Conservation (phyloP, 768 basidiomycete species). For the Galerina marginata region DNA sequence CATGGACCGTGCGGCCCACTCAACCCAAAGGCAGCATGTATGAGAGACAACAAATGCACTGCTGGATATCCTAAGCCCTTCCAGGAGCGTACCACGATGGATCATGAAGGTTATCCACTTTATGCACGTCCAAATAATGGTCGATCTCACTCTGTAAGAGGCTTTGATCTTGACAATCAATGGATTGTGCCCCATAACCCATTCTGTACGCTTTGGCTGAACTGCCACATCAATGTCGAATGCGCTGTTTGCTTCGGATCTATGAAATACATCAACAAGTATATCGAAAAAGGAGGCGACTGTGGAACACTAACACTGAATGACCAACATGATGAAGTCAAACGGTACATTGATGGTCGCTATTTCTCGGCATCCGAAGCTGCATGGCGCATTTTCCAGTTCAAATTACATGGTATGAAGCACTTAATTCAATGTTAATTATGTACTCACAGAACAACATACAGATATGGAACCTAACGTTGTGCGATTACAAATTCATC, state of each 20-base stretch:
- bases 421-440: too few relatives aligned
- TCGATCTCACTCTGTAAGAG: too few relatives aligned
- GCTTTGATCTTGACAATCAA: slow-evolving; percentile 35
- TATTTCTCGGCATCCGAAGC: slow-evolving; percentile 43
- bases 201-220: slow-evolving; percentile 31
- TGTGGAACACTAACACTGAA: slow-evolving; percentile 53
- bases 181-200: slow-evolving; percentile 47
- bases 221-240: slow-evolving; percentile 56
- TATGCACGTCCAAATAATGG: slow-evolving; percentile 36
- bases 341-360: slow-evolving; percentile 29
- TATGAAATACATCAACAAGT: too few relatives aligned
- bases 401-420: slow-evolving; percentile 17
- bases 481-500: slow-evolving; percentile 47
- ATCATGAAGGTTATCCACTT: slow-evolving; percentile 25
- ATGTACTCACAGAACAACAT: too few relatives aligned
- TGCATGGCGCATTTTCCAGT: slow-evolving; percentile 39
- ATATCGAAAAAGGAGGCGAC: too few relatives aligned
- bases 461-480: too few relatives aligned
- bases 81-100: slow-evolving; percentile 20
- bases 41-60: slow-evolving; percentile 40
- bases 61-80: slow-evolving; percentile 38
- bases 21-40: slow-evolving; percentile 40
- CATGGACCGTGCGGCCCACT: slow-evolving; percentile 43
- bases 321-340: slow-evolving; percentile 51
- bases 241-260: slow-evolving; percentile 36